Conservation (phyloP, 176 grass and related monocot genomes). For the Eragrostis nindensis region DNA sequence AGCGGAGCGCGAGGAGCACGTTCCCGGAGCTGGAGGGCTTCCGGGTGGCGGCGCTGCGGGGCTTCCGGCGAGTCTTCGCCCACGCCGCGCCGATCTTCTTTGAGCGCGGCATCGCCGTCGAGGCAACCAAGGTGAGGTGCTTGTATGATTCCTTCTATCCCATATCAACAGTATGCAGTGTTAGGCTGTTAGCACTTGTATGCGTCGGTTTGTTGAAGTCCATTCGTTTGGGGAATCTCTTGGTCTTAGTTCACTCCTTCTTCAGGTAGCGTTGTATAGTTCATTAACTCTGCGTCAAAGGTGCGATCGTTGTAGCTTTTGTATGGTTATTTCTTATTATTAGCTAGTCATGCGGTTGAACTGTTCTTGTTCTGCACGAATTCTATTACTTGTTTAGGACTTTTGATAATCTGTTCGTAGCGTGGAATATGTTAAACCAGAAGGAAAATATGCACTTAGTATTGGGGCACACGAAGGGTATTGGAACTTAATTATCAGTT, state of each 20-base stretch:
- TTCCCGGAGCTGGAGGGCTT: constrained; percentile 87
- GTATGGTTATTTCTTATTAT: neutral
- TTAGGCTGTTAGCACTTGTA: too few species aligned
- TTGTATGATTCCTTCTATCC: neutral
- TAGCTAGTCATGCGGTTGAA: neutral
- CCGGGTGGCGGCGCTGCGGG: constrained; percentile 61
- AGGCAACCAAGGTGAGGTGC: constrained; percentile 40
- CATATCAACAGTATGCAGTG: neutral
- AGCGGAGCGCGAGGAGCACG: constrained; percentile 93
- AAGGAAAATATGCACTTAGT: neutral
- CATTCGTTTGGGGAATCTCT: neutral
- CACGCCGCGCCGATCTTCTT: constrained; percentile 90
- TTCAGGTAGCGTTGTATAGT: neutral
- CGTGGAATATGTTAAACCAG: neutral
- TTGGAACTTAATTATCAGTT: neutral
- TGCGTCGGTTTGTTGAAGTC: neutral
- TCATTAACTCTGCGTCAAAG: neutral
- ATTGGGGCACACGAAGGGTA: neutral
- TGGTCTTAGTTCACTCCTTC: neutral
- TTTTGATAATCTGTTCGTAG: neutral
- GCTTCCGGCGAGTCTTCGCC: constrained; percentile 92
- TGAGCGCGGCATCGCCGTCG: constrained; percentile 79
- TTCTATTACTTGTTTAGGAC: neutral
- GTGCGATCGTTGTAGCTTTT: neutral
- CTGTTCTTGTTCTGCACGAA: neutral